Base-by-base conservation (phyloP, 179 eudicot species). In the Silene vulgaris region DNA sequence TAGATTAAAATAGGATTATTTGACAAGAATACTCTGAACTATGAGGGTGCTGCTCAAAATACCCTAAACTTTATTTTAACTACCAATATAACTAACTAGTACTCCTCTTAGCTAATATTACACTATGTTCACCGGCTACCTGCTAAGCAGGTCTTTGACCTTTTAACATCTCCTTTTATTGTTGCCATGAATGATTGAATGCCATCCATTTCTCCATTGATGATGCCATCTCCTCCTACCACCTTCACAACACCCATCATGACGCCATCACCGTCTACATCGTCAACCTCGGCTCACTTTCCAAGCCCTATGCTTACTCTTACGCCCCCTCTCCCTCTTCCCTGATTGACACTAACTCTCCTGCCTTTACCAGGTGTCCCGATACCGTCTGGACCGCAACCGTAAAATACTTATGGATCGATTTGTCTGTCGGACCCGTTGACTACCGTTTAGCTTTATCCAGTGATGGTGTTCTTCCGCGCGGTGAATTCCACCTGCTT, bases 361-460 rank as follows among this genome's bases (percentile, higher is more conserved):
- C 91, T 0, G 89, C 82, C 1, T 86, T 77, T 13, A 89, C 93
- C 9, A 86, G 75, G 13, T 94, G 98, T 17, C 77, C 86, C 70
- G 98, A 97, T 6, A 81, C 85, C 0, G 19, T 88, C 8, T 94
- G 96, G 96, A 76, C 91, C 9, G 91, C 89, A 0, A 85, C 82
- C 70, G 90, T 81, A 0, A 75, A 97, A 2, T 94, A 94, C 59
- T 29, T 92, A 63, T 94, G 98, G 98, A 81, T 94, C 17, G 98
- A 94, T 80, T 72, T 94, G 48, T 89, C 84, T 0, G 98, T 96
- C 0, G 98, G 97, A 0, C 98, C 98, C 7, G 89, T 94, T 0
- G 99, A 95, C 65, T 95, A 95, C 32, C 96, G 99, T 66, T 97
- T 96, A 1, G 96, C 88, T 0, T 77, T 95, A 17, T 89, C 99